phyloP scores from a whole-genome alignment of 2,329 filamentous ascomycete species.

The Annulohypoxylon truncatum region DNA sequence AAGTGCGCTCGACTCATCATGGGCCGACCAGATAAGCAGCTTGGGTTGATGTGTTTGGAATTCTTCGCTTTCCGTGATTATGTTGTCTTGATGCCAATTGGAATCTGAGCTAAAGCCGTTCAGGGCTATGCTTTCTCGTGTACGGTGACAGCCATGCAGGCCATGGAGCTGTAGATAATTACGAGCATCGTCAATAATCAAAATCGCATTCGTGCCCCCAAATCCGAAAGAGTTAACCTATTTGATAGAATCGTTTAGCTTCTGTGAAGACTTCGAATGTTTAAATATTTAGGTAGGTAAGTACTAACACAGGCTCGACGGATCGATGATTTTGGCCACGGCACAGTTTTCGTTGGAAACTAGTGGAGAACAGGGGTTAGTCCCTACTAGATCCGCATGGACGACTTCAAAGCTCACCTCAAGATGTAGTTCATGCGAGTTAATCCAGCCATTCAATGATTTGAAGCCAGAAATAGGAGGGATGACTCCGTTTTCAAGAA shows the following conservation, averaged over 20 bases:
- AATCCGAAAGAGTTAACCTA: slow-evolving; percentile 48
- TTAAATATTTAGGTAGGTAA: too few relatives aligned
- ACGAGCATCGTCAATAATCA: slow-evolving; percentile 41
- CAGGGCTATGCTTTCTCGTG: not conserved
- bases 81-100: too few relatives aligned
- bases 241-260: too few relatives aligned
- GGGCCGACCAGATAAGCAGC: too few relatives aligned
- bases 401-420: too few relatives aligned
- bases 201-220: slow-evolving; percentile 46
- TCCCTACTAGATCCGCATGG: too few relatives aligned
- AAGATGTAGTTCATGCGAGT: not conserved
- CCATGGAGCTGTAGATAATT: slow-evolving; percentile 9
- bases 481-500: slow-evolving; percentile 38
- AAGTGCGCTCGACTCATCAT: not conserved
- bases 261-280: too few relatives aligned
- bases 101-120: too few relatives aligned
- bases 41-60: too few relatives aligned
- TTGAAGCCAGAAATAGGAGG: slow-evolving; percentile 51
- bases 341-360: not conserved
- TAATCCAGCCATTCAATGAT: slow-evolving; percentile 45
- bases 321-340: slow-evolving; percentile 36
- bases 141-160: not conserved
- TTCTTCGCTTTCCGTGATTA: too few relatives aligned
- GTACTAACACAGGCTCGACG: slow-evolving; percentile 27
- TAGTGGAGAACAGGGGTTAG: not conserved